These are phyloP conservation scores for Thermomucor indicae-seudaticae DNA, from an alignment of 371 early-diverging fungal genomes.

Conservation along the genomic window DNA sequence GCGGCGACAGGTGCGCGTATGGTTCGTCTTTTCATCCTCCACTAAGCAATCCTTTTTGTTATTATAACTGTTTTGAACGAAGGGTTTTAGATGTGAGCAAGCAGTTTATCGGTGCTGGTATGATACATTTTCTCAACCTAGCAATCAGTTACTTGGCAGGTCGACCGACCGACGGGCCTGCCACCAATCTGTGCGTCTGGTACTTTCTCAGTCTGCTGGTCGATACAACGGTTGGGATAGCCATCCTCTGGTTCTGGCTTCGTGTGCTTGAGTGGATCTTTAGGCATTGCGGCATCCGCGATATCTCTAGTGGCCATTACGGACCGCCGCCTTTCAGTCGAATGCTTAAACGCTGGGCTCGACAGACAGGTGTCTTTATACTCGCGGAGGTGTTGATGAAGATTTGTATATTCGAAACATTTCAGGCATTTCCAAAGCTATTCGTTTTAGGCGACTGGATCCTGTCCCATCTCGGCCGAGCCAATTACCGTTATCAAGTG, in stretches of 20 bases:
- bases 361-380: slow-evolving; percentile 35
- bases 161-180: slow-evolving; percentile 37
- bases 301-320: slow-evolving; percentile 36
- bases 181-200: slow-evolving; percentile 62
- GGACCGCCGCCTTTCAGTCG: slow-evolving; percentile 29
- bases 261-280: slow-evolving; percentile 26
- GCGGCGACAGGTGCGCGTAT: slow-evolving; percentile 57
- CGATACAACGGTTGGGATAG: slow-evolving; percentile 63
- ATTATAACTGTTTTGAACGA: slow-evolving; percentile 3
- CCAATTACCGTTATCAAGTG: slow-evolving; percentile 39
- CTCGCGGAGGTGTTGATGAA: slow-evolving; percentile 34
- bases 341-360: slow-evolving; percentile 33
- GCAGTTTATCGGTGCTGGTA: slow-evolving; percentile 55
- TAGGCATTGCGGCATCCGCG: slow-evolving; percentile 19
- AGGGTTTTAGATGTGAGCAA: slow-evolving; percentile 67
- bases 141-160: slow-evolving; percentile 51
- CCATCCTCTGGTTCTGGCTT: slow-evolving; percentile 50
- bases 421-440: slow-evolving; percentile 26
- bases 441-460: slow-evolving; percentile 39
- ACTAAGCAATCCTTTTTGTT: not conserved
- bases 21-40: slow-evolving; percentile 17
- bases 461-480: slow-evolving; percentile 29
- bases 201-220: slow-evolving; percentile 64
- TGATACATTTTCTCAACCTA: slow-evolving; percentile 58
- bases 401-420: slow-evolving; percentile 31